These are phyloP conservation scores for Candida anglica DNA, from an alignment of 805 yeast genomes.

Conservation along the genomic window DNA sequence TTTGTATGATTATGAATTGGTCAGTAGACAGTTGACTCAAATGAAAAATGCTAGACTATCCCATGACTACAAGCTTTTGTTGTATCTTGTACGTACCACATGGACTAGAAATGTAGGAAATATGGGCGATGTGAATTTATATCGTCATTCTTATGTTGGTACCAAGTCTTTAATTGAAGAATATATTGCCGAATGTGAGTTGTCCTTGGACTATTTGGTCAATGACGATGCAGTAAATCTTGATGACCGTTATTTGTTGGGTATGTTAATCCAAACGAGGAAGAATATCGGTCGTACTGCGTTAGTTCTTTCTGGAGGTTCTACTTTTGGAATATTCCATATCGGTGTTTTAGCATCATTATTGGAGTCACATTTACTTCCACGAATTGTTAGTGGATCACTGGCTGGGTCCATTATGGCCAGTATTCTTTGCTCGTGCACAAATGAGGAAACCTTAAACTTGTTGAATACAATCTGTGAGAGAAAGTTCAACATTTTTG, in stretches of 20 bases:
- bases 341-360: conserved; percentile 86
- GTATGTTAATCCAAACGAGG: conserved; percentile 80
- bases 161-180: conserved; percentile 82
- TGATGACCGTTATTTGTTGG: conserved; percentile 68
- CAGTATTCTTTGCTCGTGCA: conserved; percentile 76
- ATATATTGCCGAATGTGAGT: conserved; percentile 72
- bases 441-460: conserved; percentile 62
- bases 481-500: conserved; percentile 50
- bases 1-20: conserved; percentile 69
- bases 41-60: conserved; percentile 55
- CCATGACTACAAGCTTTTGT: conserved; percentile 55
- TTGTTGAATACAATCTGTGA: conserved; percentile 61
- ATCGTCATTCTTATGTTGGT: conserved; percentile 77
- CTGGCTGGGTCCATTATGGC: conserved; percentile 97
- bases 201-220: conserved; percentile 37
- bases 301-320: conserved; percentile 91
- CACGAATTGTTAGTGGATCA: conserved; percentile 87
- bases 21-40: conserved; percentile 49
- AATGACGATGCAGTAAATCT: conserved; percentile 36
- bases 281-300: conserved; percentile 94
- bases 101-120: conserved; percentile 85
- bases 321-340: conserved; percentile 88
- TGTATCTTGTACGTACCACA: conserved; percentile 77
- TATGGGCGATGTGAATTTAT: conserved; percentile 77
- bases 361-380: conserved; percentile 69